Conservation (phyloP, 208 protist genomes). For the Angomonas desouzai region DNA sequence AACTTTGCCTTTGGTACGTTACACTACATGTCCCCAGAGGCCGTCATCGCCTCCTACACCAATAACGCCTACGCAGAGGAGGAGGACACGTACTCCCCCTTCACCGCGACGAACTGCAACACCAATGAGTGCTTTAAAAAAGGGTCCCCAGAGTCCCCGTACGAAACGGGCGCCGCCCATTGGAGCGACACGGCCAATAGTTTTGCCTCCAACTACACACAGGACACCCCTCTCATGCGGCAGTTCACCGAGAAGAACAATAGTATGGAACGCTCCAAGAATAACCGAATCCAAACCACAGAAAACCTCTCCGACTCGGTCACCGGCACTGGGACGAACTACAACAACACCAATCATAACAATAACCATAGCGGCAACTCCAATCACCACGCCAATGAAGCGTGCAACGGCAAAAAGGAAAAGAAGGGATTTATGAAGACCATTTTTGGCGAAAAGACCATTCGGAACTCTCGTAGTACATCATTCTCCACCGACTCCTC, state of each 20-base stretch:
- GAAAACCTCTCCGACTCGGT: background rate
- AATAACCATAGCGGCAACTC: background rate
- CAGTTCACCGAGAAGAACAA: constrained; percentile 6
- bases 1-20: constrained; percentile 64
- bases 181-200: constrained; percentile 5
- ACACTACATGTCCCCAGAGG: constrained; percentile 85
- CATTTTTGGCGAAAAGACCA: background rate
- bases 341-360: constrained; percentile 2
- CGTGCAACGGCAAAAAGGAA: constrained; percentile 8
- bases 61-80: constrained; percentile 7
- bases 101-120: constrained; percentile 4
- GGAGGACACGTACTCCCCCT: background rate
- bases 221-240: background rate
- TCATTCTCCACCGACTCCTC: constrained; percentile 4
- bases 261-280: constrained; percentile 7
- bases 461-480: constrained; percentile 7
- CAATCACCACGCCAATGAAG: constrained; percentile 3
- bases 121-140: background rate
- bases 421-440: constrained; percentile 13
- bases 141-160: background rate
- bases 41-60: constrained; percentile 33
- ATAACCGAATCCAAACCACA: background rate
- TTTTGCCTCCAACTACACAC: constrained; percentile 10
- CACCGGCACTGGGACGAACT: constrained; percentile 9
- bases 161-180: background rate